Percentiles rank a stretch among this genome's conserved stretches.
phyloP scores from a whole-genome alignment of 371 early-diverging fungal species.

The Conidiobolus incongruus region DNA sequence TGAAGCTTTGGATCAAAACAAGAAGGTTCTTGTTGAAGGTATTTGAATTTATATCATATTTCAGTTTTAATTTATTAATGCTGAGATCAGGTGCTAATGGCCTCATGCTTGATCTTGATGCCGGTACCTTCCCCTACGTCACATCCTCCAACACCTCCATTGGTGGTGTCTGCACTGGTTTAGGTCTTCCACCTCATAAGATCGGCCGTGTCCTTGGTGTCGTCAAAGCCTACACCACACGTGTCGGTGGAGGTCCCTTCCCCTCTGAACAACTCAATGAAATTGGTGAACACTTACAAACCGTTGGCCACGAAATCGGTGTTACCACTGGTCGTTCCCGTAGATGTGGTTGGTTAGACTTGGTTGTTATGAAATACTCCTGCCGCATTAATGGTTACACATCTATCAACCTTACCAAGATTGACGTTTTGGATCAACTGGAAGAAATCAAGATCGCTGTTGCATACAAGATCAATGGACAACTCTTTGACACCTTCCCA shows the following conservation, averaged over 20 bases:
- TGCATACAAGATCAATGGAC: conserved; percentile 40
- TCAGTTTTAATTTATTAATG: no score
- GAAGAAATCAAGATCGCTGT: conserved; percentile 74
- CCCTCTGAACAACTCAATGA: conserved; percentile 80
- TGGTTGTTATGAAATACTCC: conserved; percentile 77
- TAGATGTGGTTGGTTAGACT: conserved; percentile 94
- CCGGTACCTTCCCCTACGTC: conserved; percentile 81
- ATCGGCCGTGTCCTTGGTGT: conserved; percentile 73
- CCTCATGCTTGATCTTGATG: conserved; percentile 88
- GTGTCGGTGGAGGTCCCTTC: conserved; percentile 95
- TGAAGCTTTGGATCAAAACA: conserved; percentile 33
- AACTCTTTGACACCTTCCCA: conserved; percentile 56
- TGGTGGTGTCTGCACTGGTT: conserved; percentile 90
- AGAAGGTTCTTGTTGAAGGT: conserved; percentile 84
- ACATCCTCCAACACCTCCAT: conserved; percentile 81
- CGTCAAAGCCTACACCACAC: conserved; percentile 96
- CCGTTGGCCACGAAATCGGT: conserved; percentile 72
- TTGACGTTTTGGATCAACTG: conserved; percentile 76
- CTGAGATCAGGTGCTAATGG: conserved; percentile 97
- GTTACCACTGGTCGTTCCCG: conserved; percentile 89
- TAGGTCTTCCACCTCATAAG: conserved; percentile 70
- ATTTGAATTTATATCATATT: no score
- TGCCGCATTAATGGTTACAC: conserved; percentile 87
- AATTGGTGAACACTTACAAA: conserved; percentile 71
- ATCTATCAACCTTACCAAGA: conserved; percentile 82